These are phyloP conservation scores for Leishmania gerbilli DNA, from an alignment of 208 protist genomes.

Conservation along the genomic window DNA sequence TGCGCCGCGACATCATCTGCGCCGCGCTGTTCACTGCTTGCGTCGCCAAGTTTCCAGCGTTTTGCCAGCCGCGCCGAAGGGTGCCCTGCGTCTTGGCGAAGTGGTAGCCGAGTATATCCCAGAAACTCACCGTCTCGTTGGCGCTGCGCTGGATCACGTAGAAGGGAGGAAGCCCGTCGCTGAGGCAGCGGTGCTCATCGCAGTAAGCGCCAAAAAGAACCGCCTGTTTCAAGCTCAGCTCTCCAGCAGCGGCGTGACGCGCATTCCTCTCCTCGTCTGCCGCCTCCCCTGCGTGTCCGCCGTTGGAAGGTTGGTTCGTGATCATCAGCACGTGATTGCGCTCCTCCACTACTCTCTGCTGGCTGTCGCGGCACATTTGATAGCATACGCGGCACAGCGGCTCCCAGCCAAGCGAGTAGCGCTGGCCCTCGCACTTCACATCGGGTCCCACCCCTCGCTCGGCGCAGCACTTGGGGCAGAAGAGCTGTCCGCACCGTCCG, in stretches of 20 bases:
- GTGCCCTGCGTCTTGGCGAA: slow-evolving; percentile 25
- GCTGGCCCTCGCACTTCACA: slow-evolving; percentile 33
- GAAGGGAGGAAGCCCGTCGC: slow-evolving; percentile 32
- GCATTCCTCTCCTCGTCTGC: slow-evolving; percentile 4
- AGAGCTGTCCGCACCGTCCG: slow-evolving; percentile 77
- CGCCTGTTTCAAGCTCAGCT: slow-evolving; percentile 35
- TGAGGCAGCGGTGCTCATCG: slow-evolving; percentile 25
- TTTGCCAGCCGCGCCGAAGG: slow-evolving; percentile 27
- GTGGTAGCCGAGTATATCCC: slow-evolving; percentile 27
- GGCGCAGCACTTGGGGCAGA: slow-evolving; percentile 60
- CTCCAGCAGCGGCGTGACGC: slow-evolving; percentile 3
- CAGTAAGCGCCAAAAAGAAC: slow-evolving; percentile 32
- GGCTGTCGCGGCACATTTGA: slow-evolving; percentile 39
- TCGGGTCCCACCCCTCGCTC: slow-evolving; percentile 50
- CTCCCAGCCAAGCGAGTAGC: slow-evolving; percentile 61
- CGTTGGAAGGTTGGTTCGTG: slow-evolving; percentile 5
- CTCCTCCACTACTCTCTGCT: slow-evolving; percentile 23
- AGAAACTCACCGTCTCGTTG: slow-evolving; percentile 18
- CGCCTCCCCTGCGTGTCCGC: neutral
- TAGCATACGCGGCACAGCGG: slow-evolving; percentile 61
- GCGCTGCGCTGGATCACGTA: slow-evolving; percentile 22
- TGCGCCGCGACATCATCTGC: slow-evolving; percentile 20
- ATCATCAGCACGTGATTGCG: slow-evolving; percentile 20
- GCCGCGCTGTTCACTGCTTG: slow-evolving; percentile 18
- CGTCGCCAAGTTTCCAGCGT: slow-evolving; percentile 15